Percentiles rank a stretch among this genome's conserved stretches.
phyloP scores from a whole-genome alignment of 2,329 filamentous ascomycete species.

The Trichophyton verrucosum region DNA sequence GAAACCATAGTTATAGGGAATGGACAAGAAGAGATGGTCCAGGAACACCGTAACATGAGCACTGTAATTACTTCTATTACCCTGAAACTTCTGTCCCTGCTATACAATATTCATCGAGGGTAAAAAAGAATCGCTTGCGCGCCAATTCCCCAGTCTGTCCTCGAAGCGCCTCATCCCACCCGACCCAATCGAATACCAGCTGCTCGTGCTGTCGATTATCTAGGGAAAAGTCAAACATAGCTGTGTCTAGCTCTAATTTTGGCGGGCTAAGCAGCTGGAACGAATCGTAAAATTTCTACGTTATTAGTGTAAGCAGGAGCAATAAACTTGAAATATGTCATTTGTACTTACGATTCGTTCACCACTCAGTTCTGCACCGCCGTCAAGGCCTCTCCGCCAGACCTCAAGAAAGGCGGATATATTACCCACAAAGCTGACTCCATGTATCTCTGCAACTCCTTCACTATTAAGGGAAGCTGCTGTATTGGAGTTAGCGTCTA shows the following conservation, averaged over 20 bases:
- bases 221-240: too few relatives aligned
- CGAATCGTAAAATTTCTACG: too few relatives aligned
- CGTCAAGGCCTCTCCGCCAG: background rate
- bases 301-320: too few relatives aligned
- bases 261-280: too few relatives aligned
- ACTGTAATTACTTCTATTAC: background rate
- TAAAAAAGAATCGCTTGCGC: background rate
- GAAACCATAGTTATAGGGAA: too few relatives aligned
- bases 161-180: background rate
- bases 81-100: background rate
- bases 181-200: background rate
- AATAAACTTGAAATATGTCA: too few relatives aligned
- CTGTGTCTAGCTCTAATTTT: background rate
- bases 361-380: background rate
- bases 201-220: background rate
- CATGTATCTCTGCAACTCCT: background rate
- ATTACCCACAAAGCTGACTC: background rate
- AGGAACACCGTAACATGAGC: background rate
- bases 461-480: background rate
- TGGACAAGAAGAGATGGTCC: too few relatives aligned
- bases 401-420: background rate
- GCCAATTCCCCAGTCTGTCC: background rate
- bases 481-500: background rate
- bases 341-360: background rate
- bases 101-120: background rate